Percentiles rank a stretch among this genome's conserved stretches.
Evolutionary conservation across 2,329 filamentous ascomycete genomes (phyloP).

Genomic region (Cephalotrichum gorgonifer): DNA sequence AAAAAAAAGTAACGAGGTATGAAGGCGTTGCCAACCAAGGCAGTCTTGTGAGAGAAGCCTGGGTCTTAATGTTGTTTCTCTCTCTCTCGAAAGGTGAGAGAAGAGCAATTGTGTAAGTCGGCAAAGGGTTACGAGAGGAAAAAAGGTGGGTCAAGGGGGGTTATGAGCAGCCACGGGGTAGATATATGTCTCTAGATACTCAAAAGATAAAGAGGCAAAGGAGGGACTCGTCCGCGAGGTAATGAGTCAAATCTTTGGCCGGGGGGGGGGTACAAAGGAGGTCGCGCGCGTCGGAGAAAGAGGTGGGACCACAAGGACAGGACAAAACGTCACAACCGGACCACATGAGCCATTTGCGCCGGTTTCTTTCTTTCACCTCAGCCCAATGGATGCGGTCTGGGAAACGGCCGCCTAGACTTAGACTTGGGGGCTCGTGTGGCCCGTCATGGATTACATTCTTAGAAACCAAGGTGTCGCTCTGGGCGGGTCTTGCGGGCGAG

Average conservation of each 20-base stretch:
- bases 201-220: too few species aligned
- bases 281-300: not conserved
- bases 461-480: not conserved
- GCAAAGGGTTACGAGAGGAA: too few species aligned
- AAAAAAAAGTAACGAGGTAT: too few species aligned
- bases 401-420: not conserved
- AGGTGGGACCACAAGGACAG: not conserved
- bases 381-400: not conserved
- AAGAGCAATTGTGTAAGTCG: too few species aligned
- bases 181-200: too few species aligned
- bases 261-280: constrained; percentile 14
- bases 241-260: not conserved
- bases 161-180: too few species aligned
- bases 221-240: not conserved
- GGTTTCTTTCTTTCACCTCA: not conserved
- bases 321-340: not conserved
- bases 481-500: not conserved
- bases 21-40: too few species aligned
- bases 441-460: too few species aligned
- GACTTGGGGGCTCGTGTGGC: not conserved
- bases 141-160: too few species aligned
- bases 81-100: too few species aligned
- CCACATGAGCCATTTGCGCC: not conserved
- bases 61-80: too few species aligned
- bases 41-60: too few species aligned